Base-by-base conservation (phyloP, 1,139 yeast genomes). In the Debaryomyces coudertii region DNA sequence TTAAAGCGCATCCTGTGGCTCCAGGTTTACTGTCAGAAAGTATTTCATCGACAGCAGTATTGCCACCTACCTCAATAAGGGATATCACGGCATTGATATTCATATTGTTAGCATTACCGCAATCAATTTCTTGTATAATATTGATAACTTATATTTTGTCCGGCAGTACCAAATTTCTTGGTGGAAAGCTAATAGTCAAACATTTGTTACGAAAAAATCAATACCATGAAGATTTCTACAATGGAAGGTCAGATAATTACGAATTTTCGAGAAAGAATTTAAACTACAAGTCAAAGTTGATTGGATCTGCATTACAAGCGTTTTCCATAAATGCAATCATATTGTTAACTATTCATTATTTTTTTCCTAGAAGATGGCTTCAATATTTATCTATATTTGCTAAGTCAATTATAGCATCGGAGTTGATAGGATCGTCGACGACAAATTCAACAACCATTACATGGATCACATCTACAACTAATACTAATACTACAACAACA, bases 371-470 rank as follows among this genome's bases (percentile, higher is more conserved):
- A 16, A 60, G 62, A 15, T 56, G 69, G 44, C 61, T 73, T 42
- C 69, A 69, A 39, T 75, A 75, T 54, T 56, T 76, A 23, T 69
- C 71, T 22, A 55, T 78, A 11, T 63, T 80, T 44, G 75, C 83
- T 8, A 77, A 78, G 53, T 71, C 82, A 2, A 69, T 79, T 25
- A 62, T 80, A n/a, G 74, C 83, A 0, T 68, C 79, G 36, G 79
- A 74, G 43, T 57, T 80, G 41, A 73, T 79, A 11, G 82, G 83
- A 1, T 60, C 76, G 6, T 52, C 58, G 5, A 28, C 41, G 15
- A 53, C 56, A 7, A 55, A 50, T 28, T 53, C 62, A 36, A 54
- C 60, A 15, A 55, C 61, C 14, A 53, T 54, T 41, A 58, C 60
- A 16, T 59, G 60, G n/a, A 59, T 53, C 36, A 61, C 54, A 12